These are phyloP conservation scores for Zasmidium cellare DNA, from an alignment of 2,329 filamentous ascomycete genomes.

Conservation along the genomic window DNA sequence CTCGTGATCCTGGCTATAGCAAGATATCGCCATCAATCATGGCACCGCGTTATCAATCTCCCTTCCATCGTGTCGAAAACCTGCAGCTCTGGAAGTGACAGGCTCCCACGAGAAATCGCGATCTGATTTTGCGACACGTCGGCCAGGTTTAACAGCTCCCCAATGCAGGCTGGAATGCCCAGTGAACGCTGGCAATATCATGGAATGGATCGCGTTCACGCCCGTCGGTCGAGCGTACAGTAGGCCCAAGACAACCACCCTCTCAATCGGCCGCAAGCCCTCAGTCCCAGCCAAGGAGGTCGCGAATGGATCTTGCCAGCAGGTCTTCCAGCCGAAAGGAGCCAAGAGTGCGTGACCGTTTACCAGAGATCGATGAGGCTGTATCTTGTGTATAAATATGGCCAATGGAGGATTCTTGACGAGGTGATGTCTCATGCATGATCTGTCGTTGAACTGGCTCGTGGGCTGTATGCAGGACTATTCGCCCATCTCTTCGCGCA, in stretches of 20 bases:
- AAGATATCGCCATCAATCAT: not conserved
- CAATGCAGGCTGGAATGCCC: no score
- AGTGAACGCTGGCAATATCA: no score
- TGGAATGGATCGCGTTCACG: no score
- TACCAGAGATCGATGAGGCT: not conserved
- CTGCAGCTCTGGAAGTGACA: not conserved
- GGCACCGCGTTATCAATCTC: no score
- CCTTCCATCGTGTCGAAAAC: not conserved
- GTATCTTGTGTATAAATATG: not conserved
- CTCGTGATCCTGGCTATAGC: not conserved
- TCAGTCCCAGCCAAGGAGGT: not conserved
- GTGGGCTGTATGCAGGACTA: no score
- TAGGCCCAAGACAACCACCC: no score
- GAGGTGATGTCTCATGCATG: no score
- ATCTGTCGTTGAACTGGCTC: no score
- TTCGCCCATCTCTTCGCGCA: no score
- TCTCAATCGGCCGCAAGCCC: no score
- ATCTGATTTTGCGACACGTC: not conserved
- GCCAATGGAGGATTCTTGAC: no score
- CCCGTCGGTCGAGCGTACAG: no score
- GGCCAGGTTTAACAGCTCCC: not conserved
- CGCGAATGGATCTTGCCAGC: not conserved
- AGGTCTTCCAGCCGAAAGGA: not conserved
- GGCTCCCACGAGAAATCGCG: not conserved
- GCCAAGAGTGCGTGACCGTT: not conserved